phyloP scores from a whole-genome alignment of 257 asterid genomes.

The Nicotiana benthamiana region DNA sequence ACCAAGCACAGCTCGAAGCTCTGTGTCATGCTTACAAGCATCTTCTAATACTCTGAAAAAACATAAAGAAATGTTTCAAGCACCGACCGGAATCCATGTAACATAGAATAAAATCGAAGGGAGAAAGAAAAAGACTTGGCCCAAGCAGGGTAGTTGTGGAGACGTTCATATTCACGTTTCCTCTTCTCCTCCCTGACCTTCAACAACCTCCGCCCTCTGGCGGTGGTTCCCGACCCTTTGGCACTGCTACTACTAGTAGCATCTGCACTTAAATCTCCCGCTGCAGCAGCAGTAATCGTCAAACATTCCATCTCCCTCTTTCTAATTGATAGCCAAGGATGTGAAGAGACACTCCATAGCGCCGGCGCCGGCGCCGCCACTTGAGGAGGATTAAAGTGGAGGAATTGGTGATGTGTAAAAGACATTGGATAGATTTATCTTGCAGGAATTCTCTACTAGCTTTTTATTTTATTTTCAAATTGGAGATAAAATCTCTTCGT shows the following conservation, averaged over 20 bases:
- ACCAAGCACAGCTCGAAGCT: constrained; percentile 88
- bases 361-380: neutral
- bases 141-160: constrained; percentile 85
- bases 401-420: neutral
- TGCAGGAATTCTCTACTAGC: too few species aligned
- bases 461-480: too few species aligned
- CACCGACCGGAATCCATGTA: too few species aligned
- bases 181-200: constrained; percentile 92
- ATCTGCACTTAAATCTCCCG: neutral
- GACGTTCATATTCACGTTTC: constrained; percentile 61
- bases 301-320: neutral
- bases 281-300: neutral
- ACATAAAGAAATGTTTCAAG: too few species aligned
- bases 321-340: neutral
- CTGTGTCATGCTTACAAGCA: constrained; percentile 77
- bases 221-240: constrained; percentile 87
- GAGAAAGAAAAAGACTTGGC: constrained; percentile 49
- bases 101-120: constrained; percentile 6
- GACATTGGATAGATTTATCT: neutral
- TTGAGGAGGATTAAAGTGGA: neutral
- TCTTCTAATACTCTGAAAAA: constrained; percentile 72
- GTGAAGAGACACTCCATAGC: neutral
- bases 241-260: constrained; percentile 19
- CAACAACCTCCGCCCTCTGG: constrained; percentile 74
- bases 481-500: too few species aligned